A percentile compares a stretch with the other conserved stretches of the same genome.
Evolutionary conservation across 2,329 filamentous ascomycete species (phyloP).

Genomic region (Phyllosticta citribraziliensis): DNA sequence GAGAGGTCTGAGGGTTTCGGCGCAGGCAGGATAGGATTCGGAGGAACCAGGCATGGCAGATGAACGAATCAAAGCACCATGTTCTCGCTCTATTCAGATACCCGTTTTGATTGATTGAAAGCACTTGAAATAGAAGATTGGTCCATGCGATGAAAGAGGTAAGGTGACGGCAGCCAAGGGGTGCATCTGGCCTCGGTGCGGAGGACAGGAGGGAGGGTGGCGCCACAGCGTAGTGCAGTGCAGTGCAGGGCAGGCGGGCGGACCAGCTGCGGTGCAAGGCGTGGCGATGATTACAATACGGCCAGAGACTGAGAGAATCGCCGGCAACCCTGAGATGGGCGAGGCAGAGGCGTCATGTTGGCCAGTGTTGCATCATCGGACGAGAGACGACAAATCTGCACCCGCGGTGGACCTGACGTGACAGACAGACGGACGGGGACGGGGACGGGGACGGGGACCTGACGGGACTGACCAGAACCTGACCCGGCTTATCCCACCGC

Average conservation of each 20-base stretch:
- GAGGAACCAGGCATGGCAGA: slow-evolving; percentile 8
- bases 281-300: background rate
- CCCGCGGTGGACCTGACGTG: background rate
- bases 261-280: background rate
- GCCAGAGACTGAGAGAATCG: background rate
- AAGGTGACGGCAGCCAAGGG: background rate
- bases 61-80: slow-evolving; percentile 10
- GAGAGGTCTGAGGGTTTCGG: slow-evolving; percentile 4
- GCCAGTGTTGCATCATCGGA: background rate
- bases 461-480: background rate
- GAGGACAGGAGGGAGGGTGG: background rate
- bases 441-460: background rate
- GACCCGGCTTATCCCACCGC: background rate
- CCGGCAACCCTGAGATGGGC: background rate
- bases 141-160: background rate
- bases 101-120: slow-evolving; percentile 9
- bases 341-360: background rate
- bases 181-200: background rate
- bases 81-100: slow-evolving; percentile 9
- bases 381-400: background rate
- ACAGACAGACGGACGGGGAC: no score
- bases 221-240: background rate
- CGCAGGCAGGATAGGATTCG: slow-evolving; percentile 9
- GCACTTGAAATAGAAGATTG: background rate
- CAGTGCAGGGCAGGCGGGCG: background rate